Conservation (phyloP, 106 monocot species). For the Xerophyta viscosa region DNA sequence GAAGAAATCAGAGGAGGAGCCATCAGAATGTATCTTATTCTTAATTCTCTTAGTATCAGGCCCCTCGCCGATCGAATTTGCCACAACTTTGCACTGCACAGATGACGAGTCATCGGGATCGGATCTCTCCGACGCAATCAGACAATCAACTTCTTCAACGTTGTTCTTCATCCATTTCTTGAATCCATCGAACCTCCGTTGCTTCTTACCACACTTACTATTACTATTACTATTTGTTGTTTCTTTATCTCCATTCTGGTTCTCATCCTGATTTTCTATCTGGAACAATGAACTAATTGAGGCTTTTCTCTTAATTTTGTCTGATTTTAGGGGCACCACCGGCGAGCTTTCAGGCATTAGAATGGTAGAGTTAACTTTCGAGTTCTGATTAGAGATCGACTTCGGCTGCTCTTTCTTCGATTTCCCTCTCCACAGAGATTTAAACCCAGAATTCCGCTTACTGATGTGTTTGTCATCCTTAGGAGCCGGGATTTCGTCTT, state of each 20-base stretch:
- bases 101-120: constrained; percentile 5
- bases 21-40: constrained; percentile 43
- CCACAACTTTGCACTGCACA: constrained; percentile 16
- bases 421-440: constrained; percentile 15
- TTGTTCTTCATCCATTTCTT: constrained; percentile 64
- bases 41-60: constrained; percentile 55
- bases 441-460: constrained; percentile 20
- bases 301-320: constrained; percentile 44
- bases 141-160: constrained; percentile 8
- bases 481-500: constrained; percentile 9
- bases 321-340: constrained; percentile 1
- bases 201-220: constrained; percentile 14
- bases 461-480: constrained; percentile 26
- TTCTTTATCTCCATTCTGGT: not conserved
- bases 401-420: too few species aligned
- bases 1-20: constrained; percentile 47
- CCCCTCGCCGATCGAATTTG: constrained; percentile 36
- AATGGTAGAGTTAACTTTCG: constrained; percentile 6
- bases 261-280: constrained; percentile 4
- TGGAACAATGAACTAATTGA: constrained; percentile 27
- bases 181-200: constrained; percentile 61
- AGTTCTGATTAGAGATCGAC: too few species aligned
- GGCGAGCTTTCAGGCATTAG: constrained; percentile 23
- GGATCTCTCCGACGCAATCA: constrained; percentile 23
- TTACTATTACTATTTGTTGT: not conserved